These are phyloP conservation scores for Pseudogymnoascus sp. DNA, from an alignment of 2,329 filamentous ascomycete species.

Conservation along the genomic window DNA sequence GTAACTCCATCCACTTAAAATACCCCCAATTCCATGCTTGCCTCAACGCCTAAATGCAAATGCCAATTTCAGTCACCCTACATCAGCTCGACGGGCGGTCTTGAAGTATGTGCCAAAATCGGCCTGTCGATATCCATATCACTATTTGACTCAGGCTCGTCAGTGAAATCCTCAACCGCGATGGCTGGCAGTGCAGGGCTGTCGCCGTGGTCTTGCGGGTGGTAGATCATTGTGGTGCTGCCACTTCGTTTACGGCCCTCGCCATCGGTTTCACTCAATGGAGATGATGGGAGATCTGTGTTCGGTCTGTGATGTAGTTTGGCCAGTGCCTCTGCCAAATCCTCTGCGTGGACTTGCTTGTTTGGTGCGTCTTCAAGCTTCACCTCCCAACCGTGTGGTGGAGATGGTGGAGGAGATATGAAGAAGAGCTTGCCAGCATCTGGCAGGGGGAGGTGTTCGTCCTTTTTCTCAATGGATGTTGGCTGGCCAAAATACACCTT, in stretches of 20 bases:
- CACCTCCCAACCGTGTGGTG: constrained; percentile 61
- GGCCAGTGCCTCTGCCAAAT: constrained; percentile 56
- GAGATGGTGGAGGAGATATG: constrained; percentile 60
- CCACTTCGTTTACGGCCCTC: constrained; percentile 40
- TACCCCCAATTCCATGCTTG: constrained; percentile 2
- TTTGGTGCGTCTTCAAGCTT: constrained; percentile 61
- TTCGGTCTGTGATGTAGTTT: constrained; percentile 44
- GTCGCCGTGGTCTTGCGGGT: constrained; percentile 46
- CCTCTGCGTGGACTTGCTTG: constrained; percentile 60
- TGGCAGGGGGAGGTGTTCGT: constrained; percentile 55
- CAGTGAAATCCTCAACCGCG: constrained; percentile 58
- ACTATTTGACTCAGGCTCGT: constrained; percentile 38
- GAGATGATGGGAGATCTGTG: constrained; percentile 33
- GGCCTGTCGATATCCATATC: constrained; percentile 37
- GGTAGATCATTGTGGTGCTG: constrained; percentile 58
- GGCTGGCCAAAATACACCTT: constrained; percentile 60
- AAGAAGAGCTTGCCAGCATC: constrained; percentile 65
- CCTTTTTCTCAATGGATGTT: constrained; percentile 45
- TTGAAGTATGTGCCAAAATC: constrained; percentile 50
- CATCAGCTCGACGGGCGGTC: constrained; percentile 60
- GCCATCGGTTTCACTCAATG: constrained; percentile 32
- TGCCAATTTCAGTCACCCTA: constrained; percentile 19
- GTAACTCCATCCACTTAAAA: not conserved
- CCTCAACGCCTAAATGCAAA: not conserved
- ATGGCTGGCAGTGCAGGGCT: constrained; percentile 54